A percentile compares a stretch with the other conserved stretches of the same genome.
These are phyloP conservation scores for Mrakia gelida DNA, from an alignment of 768 basidiomycete genomes.

Conservation along the genomic window DNA sequence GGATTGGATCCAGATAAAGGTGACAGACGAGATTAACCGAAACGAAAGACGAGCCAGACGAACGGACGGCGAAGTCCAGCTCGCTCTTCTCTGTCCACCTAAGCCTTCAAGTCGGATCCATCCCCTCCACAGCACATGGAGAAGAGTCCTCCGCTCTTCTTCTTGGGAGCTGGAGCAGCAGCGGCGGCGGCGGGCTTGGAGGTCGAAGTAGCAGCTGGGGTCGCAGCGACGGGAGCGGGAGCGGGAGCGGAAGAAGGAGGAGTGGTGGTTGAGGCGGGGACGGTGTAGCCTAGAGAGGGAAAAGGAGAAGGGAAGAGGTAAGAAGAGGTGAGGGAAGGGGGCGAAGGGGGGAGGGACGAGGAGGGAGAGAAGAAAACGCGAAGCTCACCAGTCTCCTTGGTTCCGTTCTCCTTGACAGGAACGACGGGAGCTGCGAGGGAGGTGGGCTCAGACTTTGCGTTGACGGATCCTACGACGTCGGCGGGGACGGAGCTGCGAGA, in stretches of 20 bases:
- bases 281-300: conserved; percentile 15
- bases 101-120: conserved; percentile 22
- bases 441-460: background rate
- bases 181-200: background rate
- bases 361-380: background rate
- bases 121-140: conserved; percentile 29
- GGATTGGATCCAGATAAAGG: too few species aligned
- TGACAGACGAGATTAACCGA: too few species aligned
- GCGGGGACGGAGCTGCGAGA: background rate
- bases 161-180: conserved; percentile 7
- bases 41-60: too few species aligned
- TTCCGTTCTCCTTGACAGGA: background rate
- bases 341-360: too few species aligned
- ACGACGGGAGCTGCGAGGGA: background rate
- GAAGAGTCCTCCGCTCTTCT: conserved; percentile 22
- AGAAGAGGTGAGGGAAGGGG: background rate
- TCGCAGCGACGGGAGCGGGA: background rate
- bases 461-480: background rate
- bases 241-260: background rate
- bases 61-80: too few species aligned
- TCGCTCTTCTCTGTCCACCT: too few species aligned
- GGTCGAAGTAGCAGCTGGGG: background rate
- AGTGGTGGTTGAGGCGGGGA: conserved; percentile 2
- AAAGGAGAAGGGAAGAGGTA: background rate
- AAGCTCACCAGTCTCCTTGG: background rate